These are phyloP conservation scores for Lenwebbia sp. DNA, from an alignment of 345 rosid species.

Conservation along the genomic window DNA sequence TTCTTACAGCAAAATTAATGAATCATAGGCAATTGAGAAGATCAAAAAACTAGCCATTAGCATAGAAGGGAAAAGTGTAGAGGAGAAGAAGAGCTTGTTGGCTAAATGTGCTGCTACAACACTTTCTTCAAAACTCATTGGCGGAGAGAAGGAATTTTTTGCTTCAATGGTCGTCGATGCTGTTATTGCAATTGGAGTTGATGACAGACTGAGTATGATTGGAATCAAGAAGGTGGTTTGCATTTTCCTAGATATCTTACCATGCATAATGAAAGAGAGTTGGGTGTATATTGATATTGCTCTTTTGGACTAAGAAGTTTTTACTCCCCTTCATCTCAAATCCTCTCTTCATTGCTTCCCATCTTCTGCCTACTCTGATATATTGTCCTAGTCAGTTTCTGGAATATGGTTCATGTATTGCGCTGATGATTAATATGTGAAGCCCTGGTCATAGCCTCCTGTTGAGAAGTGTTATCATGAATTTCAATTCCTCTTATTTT, in stretches of 20 bases:
- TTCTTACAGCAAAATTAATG: not conserved
- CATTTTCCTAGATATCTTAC: not conserved
- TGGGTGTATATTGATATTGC: not conserved
- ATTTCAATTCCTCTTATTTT: not conserved
- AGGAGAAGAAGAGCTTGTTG: slow-evolving; percentile 81
- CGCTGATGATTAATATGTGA: not conserved
- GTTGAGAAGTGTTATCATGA: not conserved
- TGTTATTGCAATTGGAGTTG: slow-evolving; percentile 75
- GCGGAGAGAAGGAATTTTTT: slow-evolving; percentile 95
- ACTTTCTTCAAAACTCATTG: slow-evolving; percentile 91
- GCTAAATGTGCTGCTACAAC: slow-evolving; percentile 96
- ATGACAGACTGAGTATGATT: slow-evolving; percentile 82
- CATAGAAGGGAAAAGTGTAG: slow-evolving; percentile 83
- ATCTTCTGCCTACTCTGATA: not conserved
- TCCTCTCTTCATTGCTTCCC: not conserved
- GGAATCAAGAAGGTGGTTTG: slow-evolving; percentile 77
- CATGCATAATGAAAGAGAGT: not conserved
- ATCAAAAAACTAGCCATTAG: slow-evolving; percentile 73
- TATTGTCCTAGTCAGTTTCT: not conserved
- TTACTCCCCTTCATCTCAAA: not conserved
- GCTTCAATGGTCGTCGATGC: slow-evolving; percentile 94
- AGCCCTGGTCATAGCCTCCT: not conserved
- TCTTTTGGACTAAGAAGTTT: not conserved
- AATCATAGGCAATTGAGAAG: slow-evolving; percentile 69
- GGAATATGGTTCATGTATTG: not conserved